These are phyloP conservation scores for Bifiguratus adelaidae DNA, from an alignment of 192 early-diverging fungal species.

Conservation along the genomic window DNA sequence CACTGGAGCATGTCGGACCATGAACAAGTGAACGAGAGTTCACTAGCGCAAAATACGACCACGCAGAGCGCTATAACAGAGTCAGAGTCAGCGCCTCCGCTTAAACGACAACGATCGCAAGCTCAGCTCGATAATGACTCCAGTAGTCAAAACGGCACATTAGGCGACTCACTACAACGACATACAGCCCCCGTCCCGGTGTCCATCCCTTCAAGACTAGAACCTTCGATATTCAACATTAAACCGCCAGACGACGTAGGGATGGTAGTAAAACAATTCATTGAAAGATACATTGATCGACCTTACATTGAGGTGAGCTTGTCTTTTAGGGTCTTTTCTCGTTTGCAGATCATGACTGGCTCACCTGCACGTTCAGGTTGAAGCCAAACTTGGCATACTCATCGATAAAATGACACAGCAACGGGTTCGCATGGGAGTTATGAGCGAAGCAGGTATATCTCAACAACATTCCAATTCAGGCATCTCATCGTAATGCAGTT, in stretches of 20 bases:
- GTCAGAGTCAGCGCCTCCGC: no score
- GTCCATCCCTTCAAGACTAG: no score
- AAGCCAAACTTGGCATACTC: slow-evolving; percentile 83
- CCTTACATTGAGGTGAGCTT: slow-evolving; percentile 38
- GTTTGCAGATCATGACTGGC: slow-evolving; percentile 15
- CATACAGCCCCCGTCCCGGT: no score
- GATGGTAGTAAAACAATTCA: slow-evolving; percentile 49
- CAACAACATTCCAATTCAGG: slow-evolving; percentile 3
- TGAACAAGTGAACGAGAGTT: no score
- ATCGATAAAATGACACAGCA: slow-evolving; percentile 50
- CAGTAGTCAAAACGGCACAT: no score
- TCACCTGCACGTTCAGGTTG: slow-evolving; percentile 49
- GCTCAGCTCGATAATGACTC: no score
- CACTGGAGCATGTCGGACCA: no score
- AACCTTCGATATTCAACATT: slow-evolving; percentile 50
- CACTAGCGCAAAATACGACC: no score
- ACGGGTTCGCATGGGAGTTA: slow-evolving; percentile 52
- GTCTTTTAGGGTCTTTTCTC: background rate
- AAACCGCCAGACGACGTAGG: slow-evolving; percentile 53
- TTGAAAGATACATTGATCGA: slow-evolving; percentile 39
- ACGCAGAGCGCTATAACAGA: no score
- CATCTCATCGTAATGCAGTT: slow-evolving; percentile 10
- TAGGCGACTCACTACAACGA: no score
- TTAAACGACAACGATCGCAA: no score
- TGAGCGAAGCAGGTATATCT: slow-evolving; percentile 47